Conservation (phyloP, 768 basidiomycete species). For the Serendipita sp. region DNA sequence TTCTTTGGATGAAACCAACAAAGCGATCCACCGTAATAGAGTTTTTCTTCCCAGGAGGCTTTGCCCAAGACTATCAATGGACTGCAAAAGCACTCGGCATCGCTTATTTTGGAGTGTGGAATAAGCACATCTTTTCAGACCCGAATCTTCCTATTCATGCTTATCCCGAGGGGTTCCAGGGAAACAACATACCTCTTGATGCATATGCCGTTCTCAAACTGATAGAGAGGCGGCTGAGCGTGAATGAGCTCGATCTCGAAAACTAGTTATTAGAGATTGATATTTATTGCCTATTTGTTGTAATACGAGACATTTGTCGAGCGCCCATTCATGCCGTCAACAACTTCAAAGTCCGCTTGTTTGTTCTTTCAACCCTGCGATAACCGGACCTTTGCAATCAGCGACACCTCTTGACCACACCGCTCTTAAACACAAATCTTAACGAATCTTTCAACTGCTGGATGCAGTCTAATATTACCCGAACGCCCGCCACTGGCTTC, state of each 20-base stretch:
- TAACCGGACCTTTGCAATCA: neutral
- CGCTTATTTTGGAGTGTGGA: slow-evolving; percentile 75
- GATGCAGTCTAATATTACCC: neutral
- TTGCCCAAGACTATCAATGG: slow-evolving; percentile 74
- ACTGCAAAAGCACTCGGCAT: slow-evolving; percentile 72
- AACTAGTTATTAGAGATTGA: neutral
- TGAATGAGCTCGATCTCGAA: neutral
- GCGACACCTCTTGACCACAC: neutral
- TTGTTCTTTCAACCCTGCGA: neutral
- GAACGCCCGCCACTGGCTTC: neutral
- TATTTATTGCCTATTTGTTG: neutral
- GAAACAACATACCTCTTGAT: slow-evolving; percentile 68
- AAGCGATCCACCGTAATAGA: slow-evolving; percentile 78
- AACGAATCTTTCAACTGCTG: neutral
- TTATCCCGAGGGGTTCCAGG: slow-evolving; percentile 82
- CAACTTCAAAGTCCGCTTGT: slow-evolving; percentile 1
- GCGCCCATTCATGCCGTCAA: neutral
- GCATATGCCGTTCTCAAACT: slow-evolving; percentile 16
- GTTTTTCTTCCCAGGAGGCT: slow-evolving; percentile 73
- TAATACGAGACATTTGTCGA: neutral
- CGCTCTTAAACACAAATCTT: neutral
- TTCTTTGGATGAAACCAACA: slow-evolving; percentile 84
- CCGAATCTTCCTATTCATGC: slow-evolving; percentile 49
- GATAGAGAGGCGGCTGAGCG: neutral
- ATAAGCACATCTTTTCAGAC: slow-evolving; percentile 47